Conservation (phyloP, 345 rosid genomes). For the Arabis alpina region DNA sequence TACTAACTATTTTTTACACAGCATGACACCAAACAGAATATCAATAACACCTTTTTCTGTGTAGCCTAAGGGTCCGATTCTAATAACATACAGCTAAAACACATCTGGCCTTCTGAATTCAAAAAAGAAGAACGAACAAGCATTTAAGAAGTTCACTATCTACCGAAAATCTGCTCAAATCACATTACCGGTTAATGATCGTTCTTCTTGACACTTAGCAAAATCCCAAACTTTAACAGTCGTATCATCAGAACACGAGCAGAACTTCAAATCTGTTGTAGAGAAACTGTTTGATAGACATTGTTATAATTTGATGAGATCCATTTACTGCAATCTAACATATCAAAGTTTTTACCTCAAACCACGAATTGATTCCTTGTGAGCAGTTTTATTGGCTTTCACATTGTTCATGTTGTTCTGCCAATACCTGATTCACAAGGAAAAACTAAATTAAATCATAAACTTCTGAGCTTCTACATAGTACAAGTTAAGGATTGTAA, state of each 20-base stretch:
- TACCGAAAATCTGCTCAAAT: slow-evolving; percentile 28
- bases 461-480: slow-evolving; percentile 12
- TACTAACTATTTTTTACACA: slow-evolving; percentile 4
- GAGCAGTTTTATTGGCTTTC: slow-evolving; percentile 92
- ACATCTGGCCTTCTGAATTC: slow-evolving; percentile 16
- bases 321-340: background rate
- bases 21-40: slow-evolving; percentile 13
- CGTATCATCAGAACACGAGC: slow-evolving; percentile 97
- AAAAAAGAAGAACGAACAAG: background rate
- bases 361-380: slow-evolving; percentile 92
- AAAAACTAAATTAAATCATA: slow-evolving; percentile 9
- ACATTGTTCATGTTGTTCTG: slow-evolving; percentile 98
- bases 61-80: slow-evolving; percentile 17
- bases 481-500: slow-evolving; percentile 14
- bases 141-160: slow-evolving; percentile 8
- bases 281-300: slow-evolving; percentile 73
- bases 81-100: slow-evolving; percentile 14
- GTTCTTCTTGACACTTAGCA: slow-evolving; percentile 91
- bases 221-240: slow-evolving; percentile 99
- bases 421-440: slow-evolving; percentile 73
- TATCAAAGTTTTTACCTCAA: slow-evolving; percentile 57
- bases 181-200: slow-evolving; percentile 91
- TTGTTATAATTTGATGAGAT: slow-evolving; percentile 28
- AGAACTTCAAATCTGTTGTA: slow-evolving; percentile 96
- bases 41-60: slow-evolving; percentile 8